Evolutionary conservation across 2,329 filamentous ascomycete species (phyloP).

Genomic region (Aurifilum marmelostoma): DNA sequence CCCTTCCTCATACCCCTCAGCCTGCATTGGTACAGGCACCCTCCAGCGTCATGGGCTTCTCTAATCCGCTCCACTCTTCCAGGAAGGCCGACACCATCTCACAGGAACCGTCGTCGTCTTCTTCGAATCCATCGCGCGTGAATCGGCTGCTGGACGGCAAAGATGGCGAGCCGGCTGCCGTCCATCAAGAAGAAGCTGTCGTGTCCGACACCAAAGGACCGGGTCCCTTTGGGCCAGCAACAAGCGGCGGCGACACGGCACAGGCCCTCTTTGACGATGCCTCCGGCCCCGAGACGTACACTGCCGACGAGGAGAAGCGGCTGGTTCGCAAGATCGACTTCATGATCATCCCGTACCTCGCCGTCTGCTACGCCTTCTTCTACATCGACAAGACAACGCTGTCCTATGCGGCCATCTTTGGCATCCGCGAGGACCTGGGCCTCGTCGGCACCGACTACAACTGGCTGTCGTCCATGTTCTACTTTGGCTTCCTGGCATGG

Average conservation of each 20-base stretch:
- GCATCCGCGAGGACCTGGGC: conserved; percentile 60
- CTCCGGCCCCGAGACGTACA: conserved; percentile 16
- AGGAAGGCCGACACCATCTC: not conserved
- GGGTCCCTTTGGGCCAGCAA: conserved; percentile 7
- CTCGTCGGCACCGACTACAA: conserved; percentile 62
- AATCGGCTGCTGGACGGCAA: conserved; percentile 10
- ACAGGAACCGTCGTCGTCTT: not conserved
- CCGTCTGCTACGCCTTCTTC: conserved; percentile 28
- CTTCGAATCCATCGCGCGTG: not conserved
- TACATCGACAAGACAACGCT: conserved; percentile 54
- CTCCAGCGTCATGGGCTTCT: not conserved
- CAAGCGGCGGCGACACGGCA: conserved; percentile 19
- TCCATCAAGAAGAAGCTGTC: conserved; percentile 21
- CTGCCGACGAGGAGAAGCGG: conserved; percentile 20
- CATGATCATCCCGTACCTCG: conserved; percentile 25
- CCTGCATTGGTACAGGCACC: not conserved
- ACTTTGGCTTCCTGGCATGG: conserved; percentile 48
- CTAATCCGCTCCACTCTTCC: not conserved
- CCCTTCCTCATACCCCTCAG: not conserved
- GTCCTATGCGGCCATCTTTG: conserved; percentile 68
- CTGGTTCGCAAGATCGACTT: conserved; percentile 29
- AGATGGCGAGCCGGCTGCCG: not conserved
- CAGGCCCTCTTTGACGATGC: conserved; percentile 18
- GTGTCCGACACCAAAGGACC: not conserved
- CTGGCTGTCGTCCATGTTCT: conserved; percentile 58